phyloP scores from a whole-genome alignment of 176 grass and related monocot genomes.

The Puccinellia tenuiflora region DNA sequence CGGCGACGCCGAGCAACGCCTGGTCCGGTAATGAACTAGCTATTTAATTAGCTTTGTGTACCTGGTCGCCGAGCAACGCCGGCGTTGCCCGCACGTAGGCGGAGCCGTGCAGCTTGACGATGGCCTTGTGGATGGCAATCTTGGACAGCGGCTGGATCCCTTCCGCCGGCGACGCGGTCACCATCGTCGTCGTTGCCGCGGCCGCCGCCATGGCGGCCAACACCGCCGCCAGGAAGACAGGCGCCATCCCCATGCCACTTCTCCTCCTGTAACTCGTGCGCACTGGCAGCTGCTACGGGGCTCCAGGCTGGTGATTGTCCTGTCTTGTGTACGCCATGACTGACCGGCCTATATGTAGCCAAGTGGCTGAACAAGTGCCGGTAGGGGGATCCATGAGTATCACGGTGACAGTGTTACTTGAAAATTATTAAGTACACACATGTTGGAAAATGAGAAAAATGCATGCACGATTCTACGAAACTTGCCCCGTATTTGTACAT shows the following conservation, averaged over 20 bases:
- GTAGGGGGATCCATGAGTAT: background rate
- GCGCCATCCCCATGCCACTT: background rate
- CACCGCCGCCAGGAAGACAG: background rate
- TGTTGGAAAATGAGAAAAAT: no score
- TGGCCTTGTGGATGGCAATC: conserved; percentile 59
- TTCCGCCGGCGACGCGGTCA: background rate
- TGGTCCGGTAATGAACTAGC: background rate
- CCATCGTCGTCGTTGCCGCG: background rate
- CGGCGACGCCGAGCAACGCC: no score
- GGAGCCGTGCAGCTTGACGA: conserved; percentile 26
- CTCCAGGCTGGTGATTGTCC: background rate
- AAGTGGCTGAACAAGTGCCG: background rate
- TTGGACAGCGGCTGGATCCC: conserved; percentile 72
- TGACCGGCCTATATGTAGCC: background rate
- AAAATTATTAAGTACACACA: no score
- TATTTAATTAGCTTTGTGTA: background rate
- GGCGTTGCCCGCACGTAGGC: conserved; percentile 53
- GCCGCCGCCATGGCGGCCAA: background rate
- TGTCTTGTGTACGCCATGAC: background rate
- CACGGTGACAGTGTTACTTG: background rate
- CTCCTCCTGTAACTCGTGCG: background rate
- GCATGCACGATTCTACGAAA: no score
- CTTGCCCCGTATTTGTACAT: no score
- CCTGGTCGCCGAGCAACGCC: conserved; percentile 53
- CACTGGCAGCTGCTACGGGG: background rate